Evolutionary conservation across 225 moss, liverwort and hornwort species (phyloP).

Genomic region (Marchantia polymorpha): DNA sequence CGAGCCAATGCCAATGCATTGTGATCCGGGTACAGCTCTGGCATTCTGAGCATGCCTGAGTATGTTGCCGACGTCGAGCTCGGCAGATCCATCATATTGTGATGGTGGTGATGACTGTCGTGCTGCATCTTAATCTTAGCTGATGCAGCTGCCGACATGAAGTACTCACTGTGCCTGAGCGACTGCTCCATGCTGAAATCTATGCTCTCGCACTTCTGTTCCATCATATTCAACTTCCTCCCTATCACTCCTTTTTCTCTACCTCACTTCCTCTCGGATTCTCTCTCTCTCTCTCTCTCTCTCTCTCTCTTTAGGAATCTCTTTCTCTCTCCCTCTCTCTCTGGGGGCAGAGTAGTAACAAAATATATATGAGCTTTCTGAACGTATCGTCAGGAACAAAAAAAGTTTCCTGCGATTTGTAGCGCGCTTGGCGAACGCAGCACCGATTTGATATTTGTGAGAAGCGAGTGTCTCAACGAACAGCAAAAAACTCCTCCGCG

Average conservation of each 20-base stretch:
- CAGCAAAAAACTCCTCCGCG: slow-evolving; percentile 6
- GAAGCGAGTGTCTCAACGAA: background rate
- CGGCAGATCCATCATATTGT: slow-evolving; percentile 19
- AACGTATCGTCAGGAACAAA: background rate
- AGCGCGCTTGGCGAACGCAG: slow-evolving; percentile 1
- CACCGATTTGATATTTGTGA: background rate
- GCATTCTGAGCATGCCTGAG: background rate
- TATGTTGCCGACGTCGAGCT: background rate
- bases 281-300: slow-evolving; percentile 11
- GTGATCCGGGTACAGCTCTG: slow-evolving; percentile 19
- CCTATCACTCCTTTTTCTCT: background rate
- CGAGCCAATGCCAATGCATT: slow-evolving; percentile 20
- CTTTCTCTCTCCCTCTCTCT: slow-evolving; percentile 16
- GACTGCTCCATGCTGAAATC: slow-evolving; percentile 7
- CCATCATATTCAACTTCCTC: slow-evolving; percentile 19
- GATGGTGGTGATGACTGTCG: background rate
- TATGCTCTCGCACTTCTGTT: slow-evolving; percentile 9
- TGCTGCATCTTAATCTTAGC: slow-evolving; percentile 2
- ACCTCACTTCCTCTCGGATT: background rate
- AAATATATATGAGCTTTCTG: background rate
- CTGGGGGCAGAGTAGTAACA: background rate
- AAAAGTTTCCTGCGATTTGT: background rate
- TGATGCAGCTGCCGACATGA: background rate
- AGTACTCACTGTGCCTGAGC: slow-evolving; percentile 7
- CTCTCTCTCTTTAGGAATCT: slow-evolving; percentile 9